A percentile compares a stretch with the other conserved stretches of the same genome.
Conservation (phyloP, 441 rosid genomes). For the Pelargonium australe region DNA sequence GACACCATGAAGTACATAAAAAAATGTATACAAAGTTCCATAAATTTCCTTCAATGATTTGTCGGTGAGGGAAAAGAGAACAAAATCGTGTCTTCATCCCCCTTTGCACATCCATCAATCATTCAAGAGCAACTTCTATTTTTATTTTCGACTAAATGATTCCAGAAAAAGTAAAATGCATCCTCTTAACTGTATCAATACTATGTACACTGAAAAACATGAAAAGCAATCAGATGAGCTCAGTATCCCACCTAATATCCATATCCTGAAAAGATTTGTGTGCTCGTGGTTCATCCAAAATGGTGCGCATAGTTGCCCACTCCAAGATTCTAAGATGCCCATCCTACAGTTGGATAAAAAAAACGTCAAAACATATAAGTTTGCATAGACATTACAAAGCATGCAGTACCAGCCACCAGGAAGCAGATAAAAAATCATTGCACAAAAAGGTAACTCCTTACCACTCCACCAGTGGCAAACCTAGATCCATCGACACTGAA, state of each 20-base stretch:
- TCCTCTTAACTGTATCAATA: not conserved
- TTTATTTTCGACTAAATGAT: not conserved
- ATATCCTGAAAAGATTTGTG: conserved; percentile 80
- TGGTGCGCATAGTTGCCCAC: conserved; percentile 68
- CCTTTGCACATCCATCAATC: not conserved
- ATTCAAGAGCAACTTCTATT: not conserved
- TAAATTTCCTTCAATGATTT: too few species aligned
- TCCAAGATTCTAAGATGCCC: conserved; percentile 81
- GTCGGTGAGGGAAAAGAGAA: too few species aligned
- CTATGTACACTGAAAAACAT: not conserved
- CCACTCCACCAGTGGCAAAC: conserved; percentile 84
- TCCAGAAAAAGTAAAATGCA: not conserved
- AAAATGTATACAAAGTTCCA: not conserved
- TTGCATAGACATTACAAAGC: conserved; percentile 1
- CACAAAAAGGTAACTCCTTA: conserved; percentile 32
- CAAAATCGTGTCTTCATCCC: not conserved
- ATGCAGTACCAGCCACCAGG: too few species aligned
- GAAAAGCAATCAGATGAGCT: conserved; percentile 11
- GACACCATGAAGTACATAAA: not conserved
- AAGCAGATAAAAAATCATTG: not conserved
- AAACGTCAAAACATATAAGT: conserved; percentile 5
- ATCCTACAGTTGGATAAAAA: conserved; percentile 43
- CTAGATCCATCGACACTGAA: conserved; percentile 91
- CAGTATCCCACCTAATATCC: conserved; percentile 65
- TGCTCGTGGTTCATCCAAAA: conserved; percentile 74